Base-by-base conservation (phyloP, 2,329 filamentous ascomycete species). In the Paracoccidioides lutzii region DNA sequence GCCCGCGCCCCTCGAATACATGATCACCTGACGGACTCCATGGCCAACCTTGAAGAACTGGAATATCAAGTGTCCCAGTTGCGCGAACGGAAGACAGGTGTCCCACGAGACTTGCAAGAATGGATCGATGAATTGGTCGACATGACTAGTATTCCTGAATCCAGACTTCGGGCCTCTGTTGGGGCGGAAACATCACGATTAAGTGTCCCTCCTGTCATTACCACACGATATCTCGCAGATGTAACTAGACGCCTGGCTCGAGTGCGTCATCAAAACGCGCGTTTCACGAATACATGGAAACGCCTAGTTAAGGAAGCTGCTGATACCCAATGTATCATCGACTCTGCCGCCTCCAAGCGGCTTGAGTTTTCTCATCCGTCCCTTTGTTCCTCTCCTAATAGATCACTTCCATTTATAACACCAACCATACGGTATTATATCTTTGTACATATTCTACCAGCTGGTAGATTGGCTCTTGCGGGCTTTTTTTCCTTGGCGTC, bases 71-170 rank as follows among this genome's bases (percentile, higher is more conserved):
- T 97, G 2, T 73, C 79, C 22, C 87, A 93, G 67, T 76, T 98
- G 43, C 82, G 84, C 61, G 82, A 84, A 61, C 81, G 90, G 62
- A 96, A 95, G 74, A 84, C 81, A 2, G 88, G 87, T 14, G 87
- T 83, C 30, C 84, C 88, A 4, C 75, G 76, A 55, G 80, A 86
- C 44, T 93, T 90, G 65, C 82, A 84, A 62, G 90, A 95, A 62
- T 98, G 93, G 93, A 95, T 98, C 61, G 91, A 97, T 62, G 93
- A 98, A 66, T 75, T 98, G 37, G 84, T 82, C 2, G 91, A 97
- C 60, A 81, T 85, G 60, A 83, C 83, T 46, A 84, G 81, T 62
- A 70, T 88, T 5, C 81, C 84, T 2, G 88, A 91, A 61, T 74
- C 67, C 54, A 74, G 78, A 48, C 66, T 71, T 4, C 62, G 69